Evolutionary conservation across 495 filamentous ascomycete species (phyloP).

Genomic region (Pyrenopolyporus hunteri): DNA sequence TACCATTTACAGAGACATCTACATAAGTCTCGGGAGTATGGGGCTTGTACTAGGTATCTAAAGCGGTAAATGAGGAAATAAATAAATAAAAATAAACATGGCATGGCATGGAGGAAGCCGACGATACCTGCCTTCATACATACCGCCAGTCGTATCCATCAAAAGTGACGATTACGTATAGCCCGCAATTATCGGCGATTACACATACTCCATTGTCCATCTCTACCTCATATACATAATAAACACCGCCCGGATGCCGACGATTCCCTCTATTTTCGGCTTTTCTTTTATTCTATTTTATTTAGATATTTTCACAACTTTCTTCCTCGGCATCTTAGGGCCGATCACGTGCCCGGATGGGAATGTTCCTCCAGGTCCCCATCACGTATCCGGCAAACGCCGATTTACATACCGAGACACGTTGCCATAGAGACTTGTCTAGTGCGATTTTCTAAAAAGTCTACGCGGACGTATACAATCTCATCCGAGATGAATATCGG

Average conservation of each 20-base stretch:
- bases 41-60: too few relatives aligned
- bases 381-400: neutral
- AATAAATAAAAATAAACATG: too few relatives aligned
- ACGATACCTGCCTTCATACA: neutral
- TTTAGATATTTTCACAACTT: too few relatives aligned
- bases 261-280: neutral
- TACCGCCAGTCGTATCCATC: constrained; percentile 15
- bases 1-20: too few relatives aligned
- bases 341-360: neutral
- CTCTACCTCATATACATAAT: neutral
- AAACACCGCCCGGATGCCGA: neutral
- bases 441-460: neutral
- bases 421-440: neutral
- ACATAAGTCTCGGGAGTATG: too few relatives aligned
- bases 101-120: neutral
- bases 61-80: too few relatives aligned
- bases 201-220: neutral
- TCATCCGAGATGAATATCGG: neutral
- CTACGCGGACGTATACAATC: neutral
- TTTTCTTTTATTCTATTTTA: too few relatives aligned
- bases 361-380: neutral
- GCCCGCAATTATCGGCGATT: neutral
- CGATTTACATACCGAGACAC: neutral
- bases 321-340: too few relatives aligned
- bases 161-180: constrained; percentile 6